phyloP scores from a whole-genome alignment of 345 rosid species.

The Gossypium raimondii region DNA sequence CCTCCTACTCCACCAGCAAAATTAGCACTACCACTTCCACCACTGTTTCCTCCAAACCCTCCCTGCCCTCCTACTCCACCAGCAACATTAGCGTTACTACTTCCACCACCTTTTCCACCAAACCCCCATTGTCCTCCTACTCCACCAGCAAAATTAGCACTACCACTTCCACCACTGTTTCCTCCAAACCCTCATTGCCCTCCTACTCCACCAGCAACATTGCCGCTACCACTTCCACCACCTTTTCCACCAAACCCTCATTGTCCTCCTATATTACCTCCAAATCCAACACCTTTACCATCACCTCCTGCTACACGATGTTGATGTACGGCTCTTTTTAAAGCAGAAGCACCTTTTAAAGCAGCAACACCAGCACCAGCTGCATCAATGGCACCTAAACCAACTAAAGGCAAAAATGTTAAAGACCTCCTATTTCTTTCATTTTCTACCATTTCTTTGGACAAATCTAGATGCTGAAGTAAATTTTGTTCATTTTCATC shows the following conservation, averaged over 20 bases:
- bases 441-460: not conserved
- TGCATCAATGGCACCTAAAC: not conserved
- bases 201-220: too few species aligned
- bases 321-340: not conserved
- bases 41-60: not conserved
- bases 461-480: not conserved
- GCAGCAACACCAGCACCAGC: not conserved
- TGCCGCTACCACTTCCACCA: not conserved
- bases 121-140: not conserved
- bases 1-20: not conserved
- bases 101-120: not conserved
- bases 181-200: not conserved
- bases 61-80: not conserved
- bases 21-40: not conserved
- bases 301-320: not conserved
- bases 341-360: not conserved
- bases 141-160: not conserved
- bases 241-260: not conserved
- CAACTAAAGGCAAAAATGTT: not conserved
- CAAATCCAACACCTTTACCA: not conserved
- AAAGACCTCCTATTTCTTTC: not conserved
- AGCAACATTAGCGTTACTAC: not conserved
- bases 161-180: not conserved
- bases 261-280: not conserved
- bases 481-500: not conserved